phyloP scores from a whole-genome alignment of 129 eudicot genomes.

The Calendula officinalis region DNA sequence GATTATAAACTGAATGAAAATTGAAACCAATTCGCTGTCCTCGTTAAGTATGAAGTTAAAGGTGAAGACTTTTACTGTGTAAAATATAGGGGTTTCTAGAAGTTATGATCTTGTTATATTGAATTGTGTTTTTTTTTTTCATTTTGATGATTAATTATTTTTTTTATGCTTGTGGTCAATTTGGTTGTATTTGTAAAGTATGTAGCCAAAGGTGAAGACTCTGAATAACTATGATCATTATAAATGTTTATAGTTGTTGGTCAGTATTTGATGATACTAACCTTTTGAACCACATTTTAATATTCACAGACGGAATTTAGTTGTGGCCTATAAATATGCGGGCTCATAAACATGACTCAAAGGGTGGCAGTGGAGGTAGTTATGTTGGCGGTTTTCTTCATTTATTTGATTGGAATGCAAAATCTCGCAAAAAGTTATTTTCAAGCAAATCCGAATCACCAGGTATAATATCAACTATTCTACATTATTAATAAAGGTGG shows the following conservation, averaged over 20 bases:
- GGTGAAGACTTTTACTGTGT: slow-evolving; percentile 10
- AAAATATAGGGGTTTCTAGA: not conserved
- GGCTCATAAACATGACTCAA: slow-evolving; percentile 46
- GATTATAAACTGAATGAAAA: not conserved
- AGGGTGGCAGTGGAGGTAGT: too few relatives aligned
- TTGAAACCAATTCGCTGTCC: too few relatives aligned
- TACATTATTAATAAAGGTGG: not conserved
- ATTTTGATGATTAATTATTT: slow-evolving; percentile 6
- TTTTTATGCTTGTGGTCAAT: not conserved
- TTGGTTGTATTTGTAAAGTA: not conserved
- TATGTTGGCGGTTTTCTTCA: slow-evolving; percentile 49
- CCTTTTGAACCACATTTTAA: too few relatives aligned
- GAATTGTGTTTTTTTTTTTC: slow-evolving; percentile 19
- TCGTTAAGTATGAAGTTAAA: not conserved
- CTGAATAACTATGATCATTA: not conserved
- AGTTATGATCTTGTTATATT: slow-evolving; percentile 8
- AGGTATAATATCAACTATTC: slow-evolving; percentile 35
- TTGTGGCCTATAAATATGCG: slow-evolving; percentile 47
- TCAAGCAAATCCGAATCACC: slow-evolving; percentile 72
- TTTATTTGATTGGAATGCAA: slow-evolving; percentile 92
- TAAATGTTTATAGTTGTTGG: slow-evolving; percentile 6
- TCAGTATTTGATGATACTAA: too few relatives aligned
- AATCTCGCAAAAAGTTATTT: slow-evolving; percentile 89
- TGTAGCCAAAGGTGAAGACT: slow-evolving; percentile 9
- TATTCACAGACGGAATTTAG: too few relatives aligned